Conservation (phyloP, 495 filamentous ascomycete species). For the Aspergillus steynii region DNA sequence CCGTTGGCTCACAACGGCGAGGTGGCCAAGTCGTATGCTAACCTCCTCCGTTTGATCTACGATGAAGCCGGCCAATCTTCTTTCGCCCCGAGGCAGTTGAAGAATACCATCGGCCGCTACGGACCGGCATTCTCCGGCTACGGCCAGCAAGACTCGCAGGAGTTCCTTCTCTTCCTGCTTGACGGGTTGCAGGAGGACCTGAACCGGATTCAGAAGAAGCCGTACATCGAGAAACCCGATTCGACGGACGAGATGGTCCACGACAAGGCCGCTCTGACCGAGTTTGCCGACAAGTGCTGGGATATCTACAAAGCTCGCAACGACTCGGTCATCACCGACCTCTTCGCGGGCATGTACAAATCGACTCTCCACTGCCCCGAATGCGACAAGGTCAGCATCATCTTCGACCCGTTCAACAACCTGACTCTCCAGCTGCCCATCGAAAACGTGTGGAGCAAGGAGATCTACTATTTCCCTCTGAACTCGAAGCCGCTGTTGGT, state of each 20-base stretch:
- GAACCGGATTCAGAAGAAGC: conserved; percentile 91
- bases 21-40: conserved; percentile 78
- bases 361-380: conserved; percentile 89
- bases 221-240: conserved; percentile 96
- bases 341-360: conserved; percentile 97
- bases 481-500: conserved; percentile 66
- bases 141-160: conserved; percentile 95
- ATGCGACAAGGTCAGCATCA: conserved; percentile 95
- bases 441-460: conserved; percentile 71
- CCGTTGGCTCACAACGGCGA: conserved; percentile 79
- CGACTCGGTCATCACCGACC: conserved; percentile 89
- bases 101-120: conserved; percentile 73
- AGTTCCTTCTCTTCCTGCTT: conserved; percentile 94
- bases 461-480: conserved; percentile 73
- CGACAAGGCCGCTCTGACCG: conserved; percentile 69
- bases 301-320: conserved; percentile 90
- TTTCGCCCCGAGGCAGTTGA: conserved; percentile 75
- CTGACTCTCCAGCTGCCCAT: conserved; percentile 88
- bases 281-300: conserved; percentile 85
- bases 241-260: conserved; percentile 96
- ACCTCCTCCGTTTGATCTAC: conserved; percentile 73
- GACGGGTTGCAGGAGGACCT: conserved; percentile 95
- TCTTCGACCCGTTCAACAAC: conserved; percentile 97
- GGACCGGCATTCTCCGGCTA: conserved; percentile 88
- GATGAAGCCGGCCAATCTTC: conserved; percentile 53